These are phyloP conservation scores for Bipolaris bicolor DNA, from an alignment of 2,329 filamentous ascomycete species.

Conservation along the genomic window DNA sequence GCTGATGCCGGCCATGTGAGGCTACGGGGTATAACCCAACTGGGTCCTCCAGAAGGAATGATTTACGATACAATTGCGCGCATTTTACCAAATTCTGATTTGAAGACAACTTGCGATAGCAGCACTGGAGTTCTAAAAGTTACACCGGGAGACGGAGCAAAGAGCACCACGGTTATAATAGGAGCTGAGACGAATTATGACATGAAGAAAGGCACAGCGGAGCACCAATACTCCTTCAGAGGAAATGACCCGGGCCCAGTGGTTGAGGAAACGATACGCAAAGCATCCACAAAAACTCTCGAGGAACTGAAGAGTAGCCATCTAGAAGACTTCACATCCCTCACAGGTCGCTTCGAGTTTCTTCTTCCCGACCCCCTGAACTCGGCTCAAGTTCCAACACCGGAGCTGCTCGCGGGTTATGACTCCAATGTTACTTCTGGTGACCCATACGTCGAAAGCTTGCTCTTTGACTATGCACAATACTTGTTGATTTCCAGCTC, in stretches of 20 bases:
- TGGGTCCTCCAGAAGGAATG: constrained; percentile 53
- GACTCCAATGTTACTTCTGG: constrained; percentile 35
- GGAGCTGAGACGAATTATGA: constrained; percentile 59
- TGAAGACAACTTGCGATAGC: constrained; percentile 19
- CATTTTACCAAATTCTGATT: constrained; percentile 25
- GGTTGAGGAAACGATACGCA: constrained; percentile 46
- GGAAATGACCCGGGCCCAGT: constrained; percentile 53
- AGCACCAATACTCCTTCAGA: constrained; percentile 55
- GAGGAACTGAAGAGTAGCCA: constrained; percentile 46
- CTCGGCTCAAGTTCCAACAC: constrained; percentile 52
- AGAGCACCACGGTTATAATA: constrained; percentile 51
- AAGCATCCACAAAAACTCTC: constrained; percentile 46
- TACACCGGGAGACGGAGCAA: constrained; percentile 17
- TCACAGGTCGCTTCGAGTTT: constrained; percentile 52
- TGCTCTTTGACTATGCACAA: constrained; percentile 61
- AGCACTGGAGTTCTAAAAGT: constrained; percentile 18
- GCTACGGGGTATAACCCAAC: constrained; percentile 45
- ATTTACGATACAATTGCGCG: constrained; percentile 51
- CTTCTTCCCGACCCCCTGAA: constrained; percentile 54
- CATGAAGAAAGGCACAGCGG: constrained; percentile 55
- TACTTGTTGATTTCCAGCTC: constrained; percentile 64
- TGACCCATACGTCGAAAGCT: constrained; percentile 60
- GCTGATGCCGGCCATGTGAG: constrained; percentile 39
- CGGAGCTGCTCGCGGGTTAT: constrained; percentile 40
- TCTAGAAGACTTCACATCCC: constrained; percentile 50